These are phyloP conservation scores for Hydrangea macrophylla DNA, from an alignment of 148 eudicot species.

Conservation along the genomic window DNA sequence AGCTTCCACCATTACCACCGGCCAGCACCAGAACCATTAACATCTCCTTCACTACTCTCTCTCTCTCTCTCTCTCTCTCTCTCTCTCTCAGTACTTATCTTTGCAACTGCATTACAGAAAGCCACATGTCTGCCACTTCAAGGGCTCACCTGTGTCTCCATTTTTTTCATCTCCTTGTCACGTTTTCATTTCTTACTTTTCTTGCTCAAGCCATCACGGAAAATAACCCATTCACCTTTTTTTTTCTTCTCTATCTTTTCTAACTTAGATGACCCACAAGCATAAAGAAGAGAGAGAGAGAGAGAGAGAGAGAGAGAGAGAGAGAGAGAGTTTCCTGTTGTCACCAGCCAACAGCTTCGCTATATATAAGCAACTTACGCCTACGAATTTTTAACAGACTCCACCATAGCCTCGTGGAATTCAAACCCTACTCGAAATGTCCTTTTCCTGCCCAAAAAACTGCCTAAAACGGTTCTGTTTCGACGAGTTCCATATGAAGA, in stretches of 20 bases:
- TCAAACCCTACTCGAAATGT: constrained; percentile 32
- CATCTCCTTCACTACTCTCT: too few relatives aligned
- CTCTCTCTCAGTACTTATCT: constrained; percentile 5
- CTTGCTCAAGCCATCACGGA: constrained; percentile 10
- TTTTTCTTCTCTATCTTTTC: constrained; percentile 11
- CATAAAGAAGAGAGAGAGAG: neutral
- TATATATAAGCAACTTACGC: constrained; percentile 28
- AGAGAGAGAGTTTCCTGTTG: constrained; percentile 12
- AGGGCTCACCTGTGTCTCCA: neutral
- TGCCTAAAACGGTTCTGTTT: constrained; percentile 48
- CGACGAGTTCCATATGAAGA: constrained; percentile 41
- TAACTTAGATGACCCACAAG: constrained; percentile 6
- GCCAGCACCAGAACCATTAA: neutral
- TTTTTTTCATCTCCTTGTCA: constrained; percentile 3
- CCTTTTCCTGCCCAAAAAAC: constrained; percentile 34
- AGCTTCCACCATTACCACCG: constrained; percentile 25
- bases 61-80: neutral
- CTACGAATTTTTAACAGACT: constrained; percentile 1
- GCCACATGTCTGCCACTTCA: constrained; percentile 30
- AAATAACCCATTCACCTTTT: constrained; percentile 22
- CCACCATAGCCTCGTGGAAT: constrained; percentile 10
- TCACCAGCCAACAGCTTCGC: constrained; percentile 7
- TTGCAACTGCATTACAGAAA: constrained; percentile 20
- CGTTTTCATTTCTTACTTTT: constrained; percentile 8
- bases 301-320: neutral